Evolutionary conservation across 2,329 filamentous ascomycete genomes (phyloP), one percentile per base, ranked within the genome.

Genomic region (Pseudodiploospora longispora): DNA sequence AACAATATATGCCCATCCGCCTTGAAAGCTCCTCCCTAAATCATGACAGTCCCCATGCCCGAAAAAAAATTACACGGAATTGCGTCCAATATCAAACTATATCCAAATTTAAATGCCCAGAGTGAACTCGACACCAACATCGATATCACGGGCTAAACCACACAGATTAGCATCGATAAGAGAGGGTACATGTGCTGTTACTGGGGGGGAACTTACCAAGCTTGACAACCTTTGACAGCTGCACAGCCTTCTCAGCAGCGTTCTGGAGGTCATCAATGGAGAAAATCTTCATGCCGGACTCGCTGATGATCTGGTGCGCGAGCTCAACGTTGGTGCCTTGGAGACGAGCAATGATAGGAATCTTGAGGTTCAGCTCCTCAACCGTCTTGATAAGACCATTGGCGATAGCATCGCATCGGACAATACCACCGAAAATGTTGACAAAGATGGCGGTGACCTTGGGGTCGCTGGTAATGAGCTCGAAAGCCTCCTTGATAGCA

Each of bases 361-460:
- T 93, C 71, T 93, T 85, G 60, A 98, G 81, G 76, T 95, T 90
- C 78, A 98, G 90, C 61, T 82, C 82, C 74, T 95, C 80, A 50
- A 93, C 93, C 46, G 95, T 95, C 66, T 87, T 84, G 74, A 98
- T 95, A 58, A 98, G 78, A 62, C 93, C 93, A 70, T 90, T 85
- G 55, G 93, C 93, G 65, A 98, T 98, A 61, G 87, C 89, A 67
- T 98, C 93, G 67, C 93, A 98, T 61, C 93, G 83, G 57, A 98
- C 93, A 59, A 98, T 98, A 72, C 93, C 93, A 65, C 93, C 93
- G 65, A 98, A 98, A 69, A 98, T 98, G 81, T 98, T 98, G 75
- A 98, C 93, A 59, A 98, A 98, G 74, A 98, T 93, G 61, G 93
- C 93, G 41, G 90, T 91, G 55, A 98, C 93, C 79, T 97, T 97